Percentiles rank a stretch among this genome's conserved stretches.
Conservation (phyloP, 2,329 filamentous ascomycete species). For the Aphanocladium album region DNA sequence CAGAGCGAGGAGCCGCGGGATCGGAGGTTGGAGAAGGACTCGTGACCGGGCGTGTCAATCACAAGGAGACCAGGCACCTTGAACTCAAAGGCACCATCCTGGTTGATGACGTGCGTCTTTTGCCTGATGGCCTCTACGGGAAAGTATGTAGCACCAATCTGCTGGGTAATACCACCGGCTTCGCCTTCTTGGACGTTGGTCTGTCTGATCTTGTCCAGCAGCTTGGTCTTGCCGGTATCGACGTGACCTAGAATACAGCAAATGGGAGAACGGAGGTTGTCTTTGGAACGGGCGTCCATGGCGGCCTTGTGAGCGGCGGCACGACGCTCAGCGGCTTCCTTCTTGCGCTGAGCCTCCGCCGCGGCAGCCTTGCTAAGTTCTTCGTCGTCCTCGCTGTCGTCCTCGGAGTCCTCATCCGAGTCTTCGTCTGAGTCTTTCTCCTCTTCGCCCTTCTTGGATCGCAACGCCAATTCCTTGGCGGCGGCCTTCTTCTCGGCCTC, state of each 20-base stretch:
- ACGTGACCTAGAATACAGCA: constrained; percentile 99
- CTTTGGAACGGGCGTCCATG: constrained; percentile 82
- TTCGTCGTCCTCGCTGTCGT: constrained; percentile 62
- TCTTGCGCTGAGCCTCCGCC: constrained; percentile 73
- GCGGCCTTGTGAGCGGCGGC: constrained; percentile 90
- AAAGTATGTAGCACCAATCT: constrained; percentile 99
- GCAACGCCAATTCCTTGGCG: neutral
- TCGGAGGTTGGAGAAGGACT: constrained; percentile 98
- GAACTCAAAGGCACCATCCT: constrained; percentile 85
- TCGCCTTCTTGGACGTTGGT: constrained; percentile 99
- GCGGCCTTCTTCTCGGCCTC: constrained; percentile 46
- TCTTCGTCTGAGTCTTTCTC: constrained; percentile 45
- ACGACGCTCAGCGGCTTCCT: constrained; percentile 80
- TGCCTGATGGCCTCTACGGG: constrained; percentile 86
- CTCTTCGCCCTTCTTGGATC: constrained; percentile 20
- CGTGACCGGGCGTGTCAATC: constrained; percentile 98
- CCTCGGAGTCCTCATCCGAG: constrained; percentile 25
- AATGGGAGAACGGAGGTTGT: constrained; percentile 94
- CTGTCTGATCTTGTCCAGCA: constrained; percentile 96
- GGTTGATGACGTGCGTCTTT: constrained; percentile 92
- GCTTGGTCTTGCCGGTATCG: constrained; percentile 99
- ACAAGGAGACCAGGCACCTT: constrained; percentile 95
- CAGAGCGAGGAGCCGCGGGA: constrained; percentile 96
- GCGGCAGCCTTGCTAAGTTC: constrained; percentile 66
- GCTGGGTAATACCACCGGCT: constrained; percentile 98